Evolutionary conservation across 2,329 filamentous ascomycete species (phyloP), one percentile per base, ranked within the genome.

Genomic region (Zymoseptoria pseudotritici): DNA sequence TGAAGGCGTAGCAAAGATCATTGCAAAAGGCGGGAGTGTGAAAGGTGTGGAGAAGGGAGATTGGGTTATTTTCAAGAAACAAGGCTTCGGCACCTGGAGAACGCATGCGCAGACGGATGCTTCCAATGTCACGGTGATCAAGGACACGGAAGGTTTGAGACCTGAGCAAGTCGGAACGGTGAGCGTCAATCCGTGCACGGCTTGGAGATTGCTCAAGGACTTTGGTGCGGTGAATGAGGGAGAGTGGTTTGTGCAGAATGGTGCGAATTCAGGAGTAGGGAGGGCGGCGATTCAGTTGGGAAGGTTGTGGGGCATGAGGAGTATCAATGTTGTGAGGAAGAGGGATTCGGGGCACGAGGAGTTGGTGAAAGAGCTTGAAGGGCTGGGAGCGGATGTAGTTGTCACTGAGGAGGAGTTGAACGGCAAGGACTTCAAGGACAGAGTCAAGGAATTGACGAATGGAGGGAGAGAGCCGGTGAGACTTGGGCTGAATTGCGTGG

Each of bases 231-330:
- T 87, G 70, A 72, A 82, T 58, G 83, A 85, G n/a, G 89, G 92
- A 58, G 88, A 95, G 59, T 99, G 93, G 92, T 90, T 97, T 72
- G 86, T 99, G 53, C 94, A 99, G 76, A 99, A 99, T 73, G 94
- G 93, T 7, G 94, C 93, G 49, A 99, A 99, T 76, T 91, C 86
- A 50, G 94, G 91, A 10, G 94, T 99, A 17, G 94, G 94, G 1
- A 81, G 94, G 49, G 89, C 92, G 2, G 93, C 91, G 10, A 94
- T 97, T 65, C 94, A 99, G 77, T 80, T 99, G 1, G 93, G 84
- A 1, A 82, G 78, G 67, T 81, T 91, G 57, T 97, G 92, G 93
- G 93, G 93, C 0, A 83, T 94, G 70, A 87, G 90, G 70, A 95
- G 88, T 71, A 89, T 99, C 75, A 97, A 97, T 72, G 82, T 99